phyloP scores from a whole-genome alignment of 2,329 filamentous ascomycete genomes.

The Pseudocercospora fuligena region DNA sequence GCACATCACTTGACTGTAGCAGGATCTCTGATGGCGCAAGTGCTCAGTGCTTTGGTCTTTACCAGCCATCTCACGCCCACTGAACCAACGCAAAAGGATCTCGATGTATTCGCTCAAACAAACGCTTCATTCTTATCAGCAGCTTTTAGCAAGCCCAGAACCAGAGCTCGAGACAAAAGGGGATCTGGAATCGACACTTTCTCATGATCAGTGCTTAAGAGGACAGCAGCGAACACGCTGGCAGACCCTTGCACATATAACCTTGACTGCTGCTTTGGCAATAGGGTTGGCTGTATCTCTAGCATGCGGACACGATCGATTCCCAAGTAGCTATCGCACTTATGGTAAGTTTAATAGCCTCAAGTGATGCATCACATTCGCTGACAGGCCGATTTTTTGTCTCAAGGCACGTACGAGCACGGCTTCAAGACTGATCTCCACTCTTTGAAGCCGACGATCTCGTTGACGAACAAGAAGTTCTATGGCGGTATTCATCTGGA shows the following conservation, averaged over 20 bases:
- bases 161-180: background rate
- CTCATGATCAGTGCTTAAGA: too few relatives aligned
- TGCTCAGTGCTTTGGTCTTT: too few relatives aligned
- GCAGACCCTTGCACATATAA: background rate
- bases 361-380: background rate
- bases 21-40: too few relatives aligned
- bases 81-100: too few relatives aligned
- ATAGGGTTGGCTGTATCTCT: background rate
- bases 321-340: background rate
- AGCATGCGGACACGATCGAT: conserved; percentile 3
- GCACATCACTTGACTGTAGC: too few relatives aligned
- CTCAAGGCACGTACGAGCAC: conserved; percentile 1
- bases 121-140: background rate
- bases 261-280: background rate
- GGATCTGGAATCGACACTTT: background rate
- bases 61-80: too few relatives aligned
- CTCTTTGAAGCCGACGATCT: conserved; percentile 3
- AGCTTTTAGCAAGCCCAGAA: background rate
- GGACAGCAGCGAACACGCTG: background rate
- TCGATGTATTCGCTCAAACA: background rate
- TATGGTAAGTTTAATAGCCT: background rate
- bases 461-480: background rate
- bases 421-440: conserved; percentile 6
- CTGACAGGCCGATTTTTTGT: too few relatives aligned
- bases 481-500: conserved; percentile 6